Evolutionary conservation across 176 grass and related monocot genomes (phyloP), one percentile per base, ranked within the genome.

Genomic region (Guadua angustifolia): DNA sequence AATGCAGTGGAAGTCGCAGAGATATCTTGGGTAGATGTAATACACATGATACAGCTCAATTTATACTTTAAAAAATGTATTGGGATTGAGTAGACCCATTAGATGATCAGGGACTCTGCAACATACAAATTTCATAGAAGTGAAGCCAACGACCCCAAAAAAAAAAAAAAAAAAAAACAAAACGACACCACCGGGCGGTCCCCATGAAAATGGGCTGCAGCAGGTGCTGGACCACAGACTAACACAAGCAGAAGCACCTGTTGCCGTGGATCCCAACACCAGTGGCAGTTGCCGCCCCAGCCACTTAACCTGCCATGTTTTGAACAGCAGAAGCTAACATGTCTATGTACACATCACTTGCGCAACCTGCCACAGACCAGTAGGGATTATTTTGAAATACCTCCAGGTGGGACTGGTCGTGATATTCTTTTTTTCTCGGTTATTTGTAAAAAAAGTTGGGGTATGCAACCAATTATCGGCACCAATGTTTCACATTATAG

Each of bases 111-210:
- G 52, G 26, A 58, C 13, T 39, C 29, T 29, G 22, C 24, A 61
- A 70, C 40, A 72, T 40, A 38, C 1, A 71, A 78, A 63, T 50
- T n/a, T 66, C 25, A 29, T 75, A n/a, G 42, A 83, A 74, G 46
- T 83, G 71, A 66, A 57, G 32, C 6, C 42, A 71, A n/a, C n/a
- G n/a, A n/a, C n/a, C n/a, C n/a, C n/a, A n/a, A n/a, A n/a, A n/a
- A n/a, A n/a, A n/a, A n/a, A n/a, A n/a, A n/a, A n/a, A n/a, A n/a
- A n/a, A n/a, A n/a, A n/a, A n/a, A n/a, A n/a, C n/a, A n/a, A n/a
- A n/a, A n/a, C n/a, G n/a, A n/a, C n/a, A n/a, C 29, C 29, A 29
- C 29, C 29, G 29, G 29, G 29, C 29, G 29, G 29, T 29, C 29
- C 29, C 29, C 58, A 3, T 21, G 6, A 19, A 85, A 79, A 79